Evolutionary conservation across 352 stramenopile species (phyloP), one percentile per base, ranked within the genome.

Genomic region (Pythium aquatile): DNA sequence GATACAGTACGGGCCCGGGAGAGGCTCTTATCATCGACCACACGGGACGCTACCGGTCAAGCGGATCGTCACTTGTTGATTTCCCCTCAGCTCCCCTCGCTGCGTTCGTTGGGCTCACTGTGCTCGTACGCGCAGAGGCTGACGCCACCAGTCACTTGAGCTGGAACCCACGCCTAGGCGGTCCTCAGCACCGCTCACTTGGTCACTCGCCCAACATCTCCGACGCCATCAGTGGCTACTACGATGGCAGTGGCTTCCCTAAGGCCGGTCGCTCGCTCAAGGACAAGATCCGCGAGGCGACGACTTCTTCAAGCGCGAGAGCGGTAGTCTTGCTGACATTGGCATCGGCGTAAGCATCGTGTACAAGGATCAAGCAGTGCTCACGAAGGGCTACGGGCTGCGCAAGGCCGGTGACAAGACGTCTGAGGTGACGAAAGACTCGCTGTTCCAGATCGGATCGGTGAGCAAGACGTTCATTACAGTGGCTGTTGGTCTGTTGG

Each of bases 381-480:
- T 61, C 10, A 20, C 52, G 28, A 61, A 61, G 32, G 57, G 57
- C 8, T 60, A 62, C 26, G 63, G 56, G 5, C 20, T 70, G 2
- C 60, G 52, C 32, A 35, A 35, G 4, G 8, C 8, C 32, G 8
- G 32, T 8, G 32, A 35, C 32, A 35, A 35, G 9, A 32, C 32
- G 1, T 69, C 55, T 37, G 75, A 77, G 20, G 75, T 85, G 20
- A 78, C 78, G 0, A 71, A 58, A 32, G 61, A 75, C 14, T 76
- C 77, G 20, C 55, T 87, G 42, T 91, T 91, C 55, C 74, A 91
- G 68, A 85, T 91, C 49, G 81, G 81, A 5, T 91, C 81, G 5
- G 70, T 91, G 17, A 77, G 76, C 2, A 91, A 91, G 68, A 89
- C 79, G 8, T 83, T 91, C 39, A 76, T 89, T 28, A 70, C 76